These are phyloP conservation scores for Arachis monticola DNA, from an alignment of 331 rosid species.

Conservation along the genomic window DNA sequence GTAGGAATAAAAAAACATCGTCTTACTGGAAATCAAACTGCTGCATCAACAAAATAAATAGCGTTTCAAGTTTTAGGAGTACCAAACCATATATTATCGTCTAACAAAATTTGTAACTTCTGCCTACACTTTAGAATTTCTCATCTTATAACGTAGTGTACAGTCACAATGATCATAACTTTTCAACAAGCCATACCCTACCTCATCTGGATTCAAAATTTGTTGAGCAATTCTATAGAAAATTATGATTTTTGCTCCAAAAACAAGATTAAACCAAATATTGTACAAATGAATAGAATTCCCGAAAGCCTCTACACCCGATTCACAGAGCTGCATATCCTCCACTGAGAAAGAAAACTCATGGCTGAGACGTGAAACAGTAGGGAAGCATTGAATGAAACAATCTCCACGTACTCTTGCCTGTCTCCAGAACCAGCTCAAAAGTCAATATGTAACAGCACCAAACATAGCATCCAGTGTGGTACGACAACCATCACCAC, in stretches of 20 bases:
- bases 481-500: constrained; percentile 42
- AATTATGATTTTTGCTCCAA: constrained; percentile 47
- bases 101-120: background rate
- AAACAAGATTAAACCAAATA: constrained; percentile 57
- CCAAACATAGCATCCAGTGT: constrained; percentile 37
- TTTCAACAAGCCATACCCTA: constrained; percentile 33
- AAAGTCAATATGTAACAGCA: constrained; percentile 42
- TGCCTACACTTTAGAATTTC: background rate
- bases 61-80: background rate
- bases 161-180: constrained; percentile 1
- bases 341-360: constrained; percentile 50
- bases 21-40: background rate
- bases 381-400: constrained; percentile 36
- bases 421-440: constrained; percentile 45
- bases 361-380: constrained; percentile 40
- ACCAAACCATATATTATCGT: too few relatives aligned
- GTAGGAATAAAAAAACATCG: too few relatives aligned
- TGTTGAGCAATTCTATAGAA: constrained; percentile 50
- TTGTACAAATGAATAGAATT: constrained; percentile 67
- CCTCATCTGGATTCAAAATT: constrained; percentile 48
- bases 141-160: constrained; percentile 31
- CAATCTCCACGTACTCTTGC: constrained; percentile 39
- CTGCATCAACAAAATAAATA: background rate
- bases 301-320: constrained; percentile 57
- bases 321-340: constrained; percentile 59